Evolutionary conservation across 441 rosid genomes (phyloP).

Genomic region (Gossypium gossypioides): DNA sequence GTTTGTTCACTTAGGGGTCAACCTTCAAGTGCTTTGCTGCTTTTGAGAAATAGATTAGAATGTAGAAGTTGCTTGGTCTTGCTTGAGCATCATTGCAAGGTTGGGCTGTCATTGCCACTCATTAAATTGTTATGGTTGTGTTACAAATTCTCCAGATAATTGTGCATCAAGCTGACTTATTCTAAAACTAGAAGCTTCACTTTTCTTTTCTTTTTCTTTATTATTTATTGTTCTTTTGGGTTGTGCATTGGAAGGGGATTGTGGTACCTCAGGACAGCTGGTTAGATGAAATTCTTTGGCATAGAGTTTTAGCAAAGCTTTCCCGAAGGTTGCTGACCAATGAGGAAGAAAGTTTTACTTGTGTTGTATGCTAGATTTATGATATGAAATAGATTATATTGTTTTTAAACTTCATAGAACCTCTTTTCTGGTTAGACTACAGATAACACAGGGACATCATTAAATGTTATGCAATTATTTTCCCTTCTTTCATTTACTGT

Average conservation of each 20-base stretch:
- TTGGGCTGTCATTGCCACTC: background rate
- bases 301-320: background rate
- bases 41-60: background rate
- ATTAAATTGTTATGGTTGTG: background rate
- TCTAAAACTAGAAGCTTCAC: background rate
- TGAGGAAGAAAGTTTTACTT: background rate
- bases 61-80: conserved; percentile 2
- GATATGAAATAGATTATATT: background rate
- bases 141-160: background rate
- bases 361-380: background rate
- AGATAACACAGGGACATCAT: background rate
- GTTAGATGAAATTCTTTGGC: background rate
- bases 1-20: conserved; percentile 25
- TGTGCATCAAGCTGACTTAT: background rate
- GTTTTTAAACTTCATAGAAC: background rate
- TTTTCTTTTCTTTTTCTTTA: background rate
- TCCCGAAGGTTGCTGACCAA: background rate
- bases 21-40: background rate
- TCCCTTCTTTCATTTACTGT: conserved; percentile 8
- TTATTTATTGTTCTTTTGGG: background rate
- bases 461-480: background rate
- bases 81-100: background rate
- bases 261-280: background rate
- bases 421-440: background rate
- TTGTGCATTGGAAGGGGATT: background rate